A percentile compares a stretch with the other conserved stretches of the same genome.
phyloP scores from a whole-genome alignment of 176 grass and related monocot species.

The Tillandsia leiboldiana region DNA sequence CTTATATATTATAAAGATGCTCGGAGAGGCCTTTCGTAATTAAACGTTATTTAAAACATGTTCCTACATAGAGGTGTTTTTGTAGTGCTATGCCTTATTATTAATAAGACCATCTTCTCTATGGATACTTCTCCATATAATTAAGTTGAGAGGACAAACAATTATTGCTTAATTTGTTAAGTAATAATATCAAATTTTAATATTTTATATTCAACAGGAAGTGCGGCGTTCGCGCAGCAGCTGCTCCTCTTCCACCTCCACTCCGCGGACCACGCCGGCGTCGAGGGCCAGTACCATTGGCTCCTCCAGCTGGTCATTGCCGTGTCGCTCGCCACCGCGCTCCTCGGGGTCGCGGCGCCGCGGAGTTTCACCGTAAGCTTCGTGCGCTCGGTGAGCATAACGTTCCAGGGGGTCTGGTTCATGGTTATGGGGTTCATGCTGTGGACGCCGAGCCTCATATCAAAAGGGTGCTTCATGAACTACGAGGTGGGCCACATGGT shows the following conservation, averaged over 20 bases:
- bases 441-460: conserved; percentile 59
- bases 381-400: conserved; percentile 56
- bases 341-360: conserved; percentile 40
- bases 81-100: too few relatives aligned
- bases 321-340: conserved; percentile 50
- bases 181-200: too few relatives aligned
- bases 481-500: conserved; percentile 61
- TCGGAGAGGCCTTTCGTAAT: too few relatives aligned
- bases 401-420: conserved; percentile 77
- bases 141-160: too few relatives aligned
- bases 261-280: conserved; percentile 64
- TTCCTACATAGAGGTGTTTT: too few relatives aligned
- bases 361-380: conserved; percentile 63
- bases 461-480: conserved; percentile 84
- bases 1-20: too few relatives aligned
- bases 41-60: too few relatives aligned
- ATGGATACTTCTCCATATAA: too few relatives aligned
- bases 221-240: conserved; percentile 46
- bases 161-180: too few relatives aligned
- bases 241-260: conserved; percentile 81
- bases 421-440: conserved; percentile 84
- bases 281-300: conserved; percentile 82
- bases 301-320: conserved; percentile 68
- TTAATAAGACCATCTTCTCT: too few relatives aligned
- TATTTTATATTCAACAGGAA: too few relatives aligned